These are phyloP conservation scores for Graphiopsis chlorocephala DNA, from an alignment of 2,329 filamentous ascomycete genomes.

Conservation along the genomic window DNA sequence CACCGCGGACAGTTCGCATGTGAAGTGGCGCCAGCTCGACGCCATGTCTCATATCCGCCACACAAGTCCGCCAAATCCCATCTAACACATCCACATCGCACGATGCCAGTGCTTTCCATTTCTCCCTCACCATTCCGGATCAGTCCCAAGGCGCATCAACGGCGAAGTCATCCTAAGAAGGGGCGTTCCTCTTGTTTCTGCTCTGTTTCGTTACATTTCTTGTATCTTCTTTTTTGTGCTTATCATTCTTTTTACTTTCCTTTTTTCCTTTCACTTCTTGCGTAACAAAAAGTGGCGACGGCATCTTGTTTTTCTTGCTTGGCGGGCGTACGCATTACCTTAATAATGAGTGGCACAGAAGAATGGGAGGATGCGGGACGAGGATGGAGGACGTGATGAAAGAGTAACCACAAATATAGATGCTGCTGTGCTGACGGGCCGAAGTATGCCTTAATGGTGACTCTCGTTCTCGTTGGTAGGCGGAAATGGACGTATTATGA, in stretches of 20 bases:
- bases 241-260: background rate
- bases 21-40: slow-evolving; percentile 1
- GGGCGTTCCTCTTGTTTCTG: slow-evolving; percentile 58
- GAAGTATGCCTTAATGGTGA: background rate
- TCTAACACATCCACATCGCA: background rate
- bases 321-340: background rate
- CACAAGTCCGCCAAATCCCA: background rate
- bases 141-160: slow-evolving; percentile 32
- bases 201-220: slow-evolving; percentile 24
- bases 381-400: background rate
- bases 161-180: slow-evolving; percentile 20
- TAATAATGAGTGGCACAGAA: slow-evolving; percentile 6
- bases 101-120: slow-evolving; percentile 19
- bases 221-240: slow-evolving; percentile 3
- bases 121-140: slow-evolving; percentile 30
- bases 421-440: background rate
- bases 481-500: background rate
- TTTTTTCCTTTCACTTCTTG: background rate
- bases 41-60: background rate
- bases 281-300: slow-evolving; percentile 6
- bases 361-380: background rate
- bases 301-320: background rate
- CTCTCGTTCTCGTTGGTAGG: background rate
- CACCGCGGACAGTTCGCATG: background rate
- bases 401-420: background rate